These are phyloP conservation scores for Sporothrix humicola DNA, from an alignment of 2,329 filamentous ascomycete species.

Conservation along the genomic window DNA sequence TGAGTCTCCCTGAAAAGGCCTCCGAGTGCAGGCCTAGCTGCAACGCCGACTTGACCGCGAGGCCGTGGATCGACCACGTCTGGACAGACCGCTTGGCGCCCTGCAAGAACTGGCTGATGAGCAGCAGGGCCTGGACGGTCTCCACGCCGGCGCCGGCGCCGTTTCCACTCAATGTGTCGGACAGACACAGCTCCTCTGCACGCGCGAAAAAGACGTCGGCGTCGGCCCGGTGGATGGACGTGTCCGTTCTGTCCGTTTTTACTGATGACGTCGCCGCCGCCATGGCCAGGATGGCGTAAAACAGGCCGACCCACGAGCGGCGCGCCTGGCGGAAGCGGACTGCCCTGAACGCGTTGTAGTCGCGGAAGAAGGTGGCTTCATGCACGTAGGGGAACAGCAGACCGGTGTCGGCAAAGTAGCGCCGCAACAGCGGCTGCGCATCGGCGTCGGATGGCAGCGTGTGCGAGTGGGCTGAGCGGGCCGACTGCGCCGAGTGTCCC, in stretches of 20 bases:
- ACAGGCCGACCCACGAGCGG: conserved; percentile 55
- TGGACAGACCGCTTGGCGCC: conserved; percentile 59
- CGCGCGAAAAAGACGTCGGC: conserved; percentile 55
- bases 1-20: conserved; percentile 42
- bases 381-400: conserved; percentile 39
- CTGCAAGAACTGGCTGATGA: conserved; percentile 58
- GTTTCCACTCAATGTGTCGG: conserved; percentile 45
- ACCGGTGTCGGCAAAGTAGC: conserved; percentile 36
- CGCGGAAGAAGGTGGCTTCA: conserved; percentile 36
- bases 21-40: conserved; percentile 57
- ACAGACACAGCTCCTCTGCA: conserved; percentile 49
- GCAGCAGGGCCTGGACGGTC: conserved; percentile 40
- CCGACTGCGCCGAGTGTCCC: neutral
- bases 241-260: neutral
- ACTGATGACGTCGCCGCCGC: conserved; percentile 41
- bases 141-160: conserved; percentile 43
- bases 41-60: conserved; percentile 57
- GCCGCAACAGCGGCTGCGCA: neutral
- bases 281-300: conserved; percentile 59
- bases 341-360: conserved; percentile 28
- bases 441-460: neutral
- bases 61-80: conserved; percentile 60
- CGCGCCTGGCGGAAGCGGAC: conserved; percentile 45
- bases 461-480: neutral
- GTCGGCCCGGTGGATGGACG: no score